Conservation (phyloP, 2,329 filamentous ascomycete species). For the Aspergillus caelatus region DNA sequence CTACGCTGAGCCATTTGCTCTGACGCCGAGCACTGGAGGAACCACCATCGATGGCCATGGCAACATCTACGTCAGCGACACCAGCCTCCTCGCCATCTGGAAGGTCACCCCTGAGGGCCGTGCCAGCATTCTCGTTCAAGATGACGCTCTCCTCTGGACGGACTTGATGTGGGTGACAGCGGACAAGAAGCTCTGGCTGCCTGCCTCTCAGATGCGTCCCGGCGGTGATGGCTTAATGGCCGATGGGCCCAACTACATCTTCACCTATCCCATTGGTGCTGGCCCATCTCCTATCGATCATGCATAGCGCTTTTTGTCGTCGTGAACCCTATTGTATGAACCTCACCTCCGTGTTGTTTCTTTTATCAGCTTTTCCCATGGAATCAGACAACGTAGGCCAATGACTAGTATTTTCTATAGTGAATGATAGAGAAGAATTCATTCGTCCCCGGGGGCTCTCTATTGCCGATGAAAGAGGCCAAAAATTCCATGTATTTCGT, state of each 20-base stretch:
- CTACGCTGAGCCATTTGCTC: conserved; percentile 28
- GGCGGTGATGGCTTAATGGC: conserved; percentile 9
- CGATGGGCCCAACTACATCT: conserved; percentile 8
- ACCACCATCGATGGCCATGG: conserved; percentile 43
- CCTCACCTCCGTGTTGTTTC: no score
- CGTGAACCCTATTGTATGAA: no score
- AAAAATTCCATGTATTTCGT: no score
- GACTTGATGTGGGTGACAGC: conserved; percentile 11
- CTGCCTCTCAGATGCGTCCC: conserved; percentile 7
- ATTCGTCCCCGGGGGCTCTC: no score
- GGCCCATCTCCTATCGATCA: conserved; percentile 9
- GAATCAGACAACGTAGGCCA: no score
- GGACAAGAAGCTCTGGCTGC: conserved; percentile 12
- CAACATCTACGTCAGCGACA: conserved; percentile 42
- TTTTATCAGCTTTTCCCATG: no score
- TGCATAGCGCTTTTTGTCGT: not conserved
- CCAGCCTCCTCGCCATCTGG: conserved; percentile 24
- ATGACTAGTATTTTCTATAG: no score
- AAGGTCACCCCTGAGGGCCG: conserved; percentile 9
- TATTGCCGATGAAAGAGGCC: no score
- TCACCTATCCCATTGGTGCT: conserved; percentile 6
- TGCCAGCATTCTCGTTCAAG: conserved; percentile 8
- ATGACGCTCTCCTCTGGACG: conserved; percentile 9
- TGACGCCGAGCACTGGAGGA: conserved; percentile 41
- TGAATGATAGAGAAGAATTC: no score